Evolutionary conservation across 371 early-diverging fungal species (phyloP), one percentile per base, ranked within the genome.

Genomic region (Mortierella sp.): DNA sequence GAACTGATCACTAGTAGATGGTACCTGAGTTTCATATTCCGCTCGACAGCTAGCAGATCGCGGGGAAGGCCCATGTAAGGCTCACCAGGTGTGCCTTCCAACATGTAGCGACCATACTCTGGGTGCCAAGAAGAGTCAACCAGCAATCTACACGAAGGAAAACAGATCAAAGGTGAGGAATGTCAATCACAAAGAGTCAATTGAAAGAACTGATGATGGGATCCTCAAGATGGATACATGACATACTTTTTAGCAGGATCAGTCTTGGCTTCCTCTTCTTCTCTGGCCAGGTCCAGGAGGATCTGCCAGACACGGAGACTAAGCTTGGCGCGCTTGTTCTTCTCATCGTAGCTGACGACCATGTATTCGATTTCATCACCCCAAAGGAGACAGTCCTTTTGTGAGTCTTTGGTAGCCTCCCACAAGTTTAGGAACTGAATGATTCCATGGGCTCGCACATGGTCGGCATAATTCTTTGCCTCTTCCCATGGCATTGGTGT

Each of bases 321-420:
- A 37, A 97, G 87, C 57, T 89, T 89, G 28, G 94, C 96, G 3
- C 86, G 88, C 68, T 92, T 84, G 22, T 86, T 83, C 58, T 89
- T 85, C 9, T 93, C 90, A 79, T 99, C 95, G 34, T 93, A 87
- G 45, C 90, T 84, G 26, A 98, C 91, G 28, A 98, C 94, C 75
- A 96, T 88, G 83, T 97, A 98, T 83, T 99, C 99, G 62, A 98
- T 88, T 95, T 99, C 99, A 77, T 99, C 99, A 61, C 99, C 99
- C 98, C 98, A 99, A 17, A 94, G 86, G 22, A 97, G 86, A 55
- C 86, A 83, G 81, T 95, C 94, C 66, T 90, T 92, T 61, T 92
- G 84, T 62, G 91, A 86, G 53, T 89, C 84, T 88, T 97, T 97
- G 72, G 92, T 85, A 59, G 88, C 85, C 59, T 91, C 86, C 86